These are phyloP conservation scores for Pseudozyma pruni DNA, from an alignment of 1,284 basidiomycete species.

Conservation along the genomic window DNA sequence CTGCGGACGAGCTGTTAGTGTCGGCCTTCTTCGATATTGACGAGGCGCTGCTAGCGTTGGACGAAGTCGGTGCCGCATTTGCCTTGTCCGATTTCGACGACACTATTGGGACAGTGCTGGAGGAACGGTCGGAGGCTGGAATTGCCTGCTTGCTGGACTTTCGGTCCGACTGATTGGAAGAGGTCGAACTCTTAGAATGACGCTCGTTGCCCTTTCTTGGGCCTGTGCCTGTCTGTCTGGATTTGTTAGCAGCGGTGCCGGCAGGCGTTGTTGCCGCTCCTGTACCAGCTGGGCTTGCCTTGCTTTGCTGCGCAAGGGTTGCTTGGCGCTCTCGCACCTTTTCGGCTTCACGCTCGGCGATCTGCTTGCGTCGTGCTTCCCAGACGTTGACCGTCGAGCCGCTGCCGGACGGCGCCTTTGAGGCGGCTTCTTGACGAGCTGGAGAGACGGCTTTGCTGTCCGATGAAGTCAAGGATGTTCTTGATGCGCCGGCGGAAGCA, in stretches of 20 bases:
- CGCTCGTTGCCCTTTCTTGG: constrained; percentile 22
- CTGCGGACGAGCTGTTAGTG: not conserved
- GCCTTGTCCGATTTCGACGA: constrained; percentile 1
- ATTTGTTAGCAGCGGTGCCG: constrained; percentile 3
- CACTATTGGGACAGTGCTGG: constrained; percentile 15
- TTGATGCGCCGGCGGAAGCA: constrained; percentile 4
- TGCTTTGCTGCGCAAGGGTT: constrained; percentile 13
- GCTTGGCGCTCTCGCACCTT: constrained; percentile 28
- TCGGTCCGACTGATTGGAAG: constrained; percentile 6
- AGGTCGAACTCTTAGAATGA: constrained; percentile 8
- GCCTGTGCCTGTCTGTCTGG: not conserved
- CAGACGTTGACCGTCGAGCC: constrained; percentile 49
- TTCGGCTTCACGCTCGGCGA: constrained; percentile 45
- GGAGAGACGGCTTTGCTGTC: not conserved
- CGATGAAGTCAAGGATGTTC: not conserved
- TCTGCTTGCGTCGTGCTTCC: constrained; percentile 50
- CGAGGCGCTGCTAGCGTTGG: not conserved
- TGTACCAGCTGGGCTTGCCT: constrained; percentile 7
- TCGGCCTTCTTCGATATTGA: constrained; percentile 1
- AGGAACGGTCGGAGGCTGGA: constrained; percentile 4
- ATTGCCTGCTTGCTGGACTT: constrained; percentile 15
- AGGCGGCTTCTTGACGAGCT: constrained; percentile 1
- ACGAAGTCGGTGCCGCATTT: too few relatives aligned
- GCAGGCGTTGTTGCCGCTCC: not conserved
- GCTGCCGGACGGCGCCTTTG: constrained; percentile 1